phyloP scores from a whole-genome alignment of 495 filamentous ascomycete genomes.

The Daldinia loculata region DNA sequence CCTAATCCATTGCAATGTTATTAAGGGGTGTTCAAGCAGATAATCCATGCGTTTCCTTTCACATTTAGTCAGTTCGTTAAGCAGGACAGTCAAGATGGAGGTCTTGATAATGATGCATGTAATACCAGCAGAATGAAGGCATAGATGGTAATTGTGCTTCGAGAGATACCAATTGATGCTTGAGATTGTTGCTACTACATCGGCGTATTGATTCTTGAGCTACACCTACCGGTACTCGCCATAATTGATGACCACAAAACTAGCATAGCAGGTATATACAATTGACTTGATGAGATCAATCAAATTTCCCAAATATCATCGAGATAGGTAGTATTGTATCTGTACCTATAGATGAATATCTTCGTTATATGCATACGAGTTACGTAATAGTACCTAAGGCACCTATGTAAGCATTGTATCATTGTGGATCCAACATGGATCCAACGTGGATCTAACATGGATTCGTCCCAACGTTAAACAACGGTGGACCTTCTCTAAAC shows the following conservation, averaged over 20 bases:
- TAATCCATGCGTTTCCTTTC: slow-evolving; percentile 14
- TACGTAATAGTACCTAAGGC: slow-evolving; percentile 1
- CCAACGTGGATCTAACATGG: neutral
- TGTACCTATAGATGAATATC: neutral
- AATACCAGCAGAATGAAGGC: slow-evolving; percentile 9
- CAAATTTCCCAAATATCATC: neutral
- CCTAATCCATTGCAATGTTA: neutral
- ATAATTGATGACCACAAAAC: neutral
- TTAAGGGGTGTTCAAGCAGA: neutral
- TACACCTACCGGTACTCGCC: neutral
- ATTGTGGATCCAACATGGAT: slow-evolving; percentile 14
- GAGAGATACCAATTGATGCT: slow-evolving; percentile 37
- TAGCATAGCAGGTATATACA: neutral
- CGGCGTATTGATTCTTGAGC: neutral
- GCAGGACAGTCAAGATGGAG: neutral
- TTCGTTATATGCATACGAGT: neutral
- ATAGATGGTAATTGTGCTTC: slow-evolving; percentile 16
- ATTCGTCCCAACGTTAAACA: slow-evolving; percentile 5
- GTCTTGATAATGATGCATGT: neutral
- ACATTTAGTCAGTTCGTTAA: neutral
- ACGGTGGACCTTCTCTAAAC: neutral
- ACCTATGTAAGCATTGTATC: slow-evolving; percentile 37
- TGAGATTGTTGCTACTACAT: slow-evolving; percentile 13
- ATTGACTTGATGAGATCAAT: neutral
- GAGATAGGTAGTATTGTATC: neutral